Conservation (phyloP, 2,329 filamentous ascomycete species). For the Fusarium tupiense region DNA sequence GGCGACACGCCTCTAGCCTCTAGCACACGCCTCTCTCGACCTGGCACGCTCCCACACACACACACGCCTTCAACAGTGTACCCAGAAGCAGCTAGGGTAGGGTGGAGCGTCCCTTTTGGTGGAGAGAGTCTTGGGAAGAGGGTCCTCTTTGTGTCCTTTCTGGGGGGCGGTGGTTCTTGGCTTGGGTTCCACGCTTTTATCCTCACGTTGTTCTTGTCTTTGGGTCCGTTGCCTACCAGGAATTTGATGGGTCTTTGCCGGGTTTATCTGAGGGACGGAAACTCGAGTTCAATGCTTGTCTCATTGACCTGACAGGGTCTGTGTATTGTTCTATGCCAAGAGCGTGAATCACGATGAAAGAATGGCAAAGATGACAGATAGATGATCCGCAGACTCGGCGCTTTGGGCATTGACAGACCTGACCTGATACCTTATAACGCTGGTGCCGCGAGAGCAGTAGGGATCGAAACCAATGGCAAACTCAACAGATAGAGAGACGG, state of each 20-base stretch:
- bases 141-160: constrained; percentile 31
- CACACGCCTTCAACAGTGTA: constrained; percentile 24
- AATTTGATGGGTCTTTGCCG: constrained; percentile 27
- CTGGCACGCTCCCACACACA: constrained; percentile 29
- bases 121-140: constrained; percentile 31
- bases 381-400: constrained; percentile 18
- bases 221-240: constrained; percentile 32
- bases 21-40: constrained; percentile 27
- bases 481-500: constrained; percentile 6
- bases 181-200: constrained; percentile 10
- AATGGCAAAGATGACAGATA: neutral
- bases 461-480: constrained; percentile 11
- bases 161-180: constrained; percentile 27
- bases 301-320: constrained; percentile 17
- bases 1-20: constrained; percentile 18
- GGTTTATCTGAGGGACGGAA: constrained; percentile 21
- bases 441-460: constrained; percentile 1
- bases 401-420: constrained; percentile 10
- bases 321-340: constrained; percentile 17
- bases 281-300: constrained; percentile 33
- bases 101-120: constrained; percentile 33
- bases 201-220: constrained; percentile 31
- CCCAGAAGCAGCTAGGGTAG: constrained; percentile 24
- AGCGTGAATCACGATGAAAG: constrained; percentile 33
- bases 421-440: constrained; percentile 10